Evolutionary conservation across 495 filamentous ascomycete genomes (phyloP), one percentile per base, ranked within the genome.

Genomic region (Elasticomyces elasticus): DNA sequence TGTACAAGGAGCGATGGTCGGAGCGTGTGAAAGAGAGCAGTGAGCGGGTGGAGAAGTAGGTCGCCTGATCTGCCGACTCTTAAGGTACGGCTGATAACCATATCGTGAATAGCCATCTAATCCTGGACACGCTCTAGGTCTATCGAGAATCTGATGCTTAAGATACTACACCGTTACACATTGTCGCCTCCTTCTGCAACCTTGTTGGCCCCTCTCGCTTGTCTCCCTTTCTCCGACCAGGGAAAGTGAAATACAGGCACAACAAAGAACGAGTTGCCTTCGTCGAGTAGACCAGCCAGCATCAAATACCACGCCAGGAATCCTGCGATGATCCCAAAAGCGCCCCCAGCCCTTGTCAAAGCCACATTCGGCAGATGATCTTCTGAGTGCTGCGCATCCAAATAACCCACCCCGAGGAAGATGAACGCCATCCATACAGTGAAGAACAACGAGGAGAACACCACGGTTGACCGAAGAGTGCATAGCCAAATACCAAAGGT

Each of bases 271-370:
- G 33, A 26, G 30, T 61, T 61, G 7, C 37, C 19, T 11, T 10
- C 9, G 28, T 61, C 55, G 5, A 30, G 7, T 10, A 61, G 11
- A 2, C 58, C 58, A 15, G 58, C 58, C 5, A 56, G 38, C 45
- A 50, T 51, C 28, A 44, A 43, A 30, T 58, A 62, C 59, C 59
- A 62, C 6, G 59, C 59, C 23, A 62, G 20, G 28, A 54, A 58
- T 4, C 20, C 59, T 11, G 59, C 59, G 12, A 53, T 20, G 17
- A 61, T 61, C 20, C 58, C 58, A 33, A 58, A 49, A n/a, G 12
- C 49, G 2, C 58, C 58, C 2, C 58, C 58, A 7, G 47, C 48
- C 20, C 20, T 51, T 40, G 25, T 35, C 6, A 58, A 23, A 13
- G 51, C 19, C 11, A 40, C 28, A 48, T 54, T 59, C 5, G 57